These are phyloP conservation scores for Rubus parviflorus DNA, from an alignment of 306 rosid genomes.

Conservation along the genomic window DNA sequence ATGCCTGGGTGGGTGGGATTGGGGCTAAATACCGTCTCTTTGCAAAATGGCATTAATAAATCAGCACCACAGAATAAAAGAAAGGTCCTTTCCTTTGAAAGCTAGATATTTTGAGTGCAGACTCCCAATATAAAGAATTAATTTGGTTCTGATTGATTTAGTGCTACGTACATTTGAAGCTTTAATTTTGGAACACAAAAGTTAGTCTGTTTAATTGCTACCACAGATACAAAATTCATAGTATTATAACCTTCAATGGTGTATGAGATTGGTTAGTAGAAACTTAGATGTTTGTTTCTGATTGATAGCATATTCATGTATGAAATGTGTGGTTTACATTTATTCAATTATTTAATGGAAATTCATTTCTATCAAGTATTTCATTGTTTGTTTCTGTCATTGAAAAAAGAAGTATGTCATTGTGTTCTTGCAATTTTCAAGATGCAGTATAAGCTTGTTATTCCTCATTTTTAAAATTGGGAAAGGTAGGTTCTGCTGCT, in stretches of 20 bases:
- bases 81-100: not conserved
- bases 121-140: not conserved
- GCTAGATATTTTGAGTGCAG: not conserved
- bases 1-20: not conserved
- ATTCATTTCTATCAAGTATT: not conserved
- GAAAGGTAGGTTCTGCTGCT: not conserved
- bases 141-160: not conserved
- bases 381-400: not conserved
- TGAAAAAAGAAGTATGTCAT: not conserved
- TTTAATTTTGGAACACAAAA: not conserved
- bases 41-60: not conserved
- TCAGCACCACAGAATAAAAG: not conserved
- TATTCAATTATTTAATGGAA: not conserved
- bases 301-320: not conserved
- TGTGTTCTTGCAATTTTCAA: not conserved
- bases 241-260: not conserved
- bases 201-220: not conserved
- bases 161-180: not conserved
- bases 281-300: not conserved
- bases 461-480: not conserved
- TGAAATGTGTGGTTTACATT: not conserved
- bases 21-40: not conserved
- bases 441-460: not conserved
- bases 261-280: not conserved
- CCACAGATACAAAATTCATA: not conserved